phyloP scores from a whole-genome alignment of 495 filamentous ascomycete genomes.

The Astrocystis sublimbata region DNA sequence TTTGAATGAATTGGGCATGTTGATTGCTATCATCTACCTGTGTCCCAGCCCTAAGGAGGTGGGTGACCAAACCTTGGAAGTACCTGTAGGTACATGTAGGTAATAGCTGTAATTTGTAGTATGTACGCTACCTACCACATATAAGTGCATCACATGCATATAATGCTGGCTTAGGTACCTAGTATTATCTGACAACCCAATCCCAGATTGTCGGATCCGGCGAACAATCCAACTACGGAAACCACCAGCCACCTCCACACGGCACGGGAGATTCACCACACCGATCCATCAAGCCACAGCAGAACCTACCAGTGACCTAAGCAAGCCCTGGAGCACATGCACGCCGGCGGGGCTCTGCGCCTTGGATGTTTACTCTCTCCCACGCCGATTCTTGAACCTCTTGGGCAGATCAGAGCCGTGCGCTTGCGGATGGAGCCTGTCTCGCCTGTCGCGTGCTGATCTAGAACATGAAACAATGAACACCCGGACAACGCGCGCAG shows the following conservation, averaged over 20 bases:
- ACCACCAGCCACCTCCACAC: conserved; percentile 4
- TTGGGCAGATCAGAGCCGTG: neutral
- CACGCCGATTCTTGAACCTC: neutral
- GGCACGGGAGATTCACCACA: no score
- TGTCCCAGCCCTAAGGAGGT: no score
- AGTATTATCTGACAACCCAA: neutral
- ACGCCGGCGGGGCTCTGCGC: neutral
- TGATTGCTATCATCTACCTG: no score
- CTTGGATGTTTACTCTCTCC: conserved; percentile 1
- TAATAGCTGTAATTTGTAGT: no score
- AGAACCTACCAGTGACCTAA: no score
- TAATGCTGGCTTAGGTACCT: neutral
- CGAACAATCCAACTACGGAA: neutral
- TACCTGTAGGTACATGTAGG: no score
- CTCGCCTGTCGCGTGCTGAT: neutral
- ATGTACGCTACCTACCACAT: neutral
- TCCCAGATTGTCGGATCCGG: neutral
- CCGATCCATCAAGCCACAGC: conserved; percentile 1
- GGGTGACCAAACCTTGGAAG: no score
- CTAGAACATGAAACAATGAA: conserved; percentile 21
- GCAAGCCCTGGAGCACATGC: neutral
- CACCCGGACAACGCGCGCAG: conserved; percentile 24
- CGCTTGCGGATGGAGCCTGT: neutral
- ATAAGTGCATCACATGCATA: neutral
- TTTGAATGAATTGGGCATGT: no score